phyloP scores from a whole-genome alignment of 2,329 filamentous ascomycete genomes.

The Rutstroemia sp. region DNA sequence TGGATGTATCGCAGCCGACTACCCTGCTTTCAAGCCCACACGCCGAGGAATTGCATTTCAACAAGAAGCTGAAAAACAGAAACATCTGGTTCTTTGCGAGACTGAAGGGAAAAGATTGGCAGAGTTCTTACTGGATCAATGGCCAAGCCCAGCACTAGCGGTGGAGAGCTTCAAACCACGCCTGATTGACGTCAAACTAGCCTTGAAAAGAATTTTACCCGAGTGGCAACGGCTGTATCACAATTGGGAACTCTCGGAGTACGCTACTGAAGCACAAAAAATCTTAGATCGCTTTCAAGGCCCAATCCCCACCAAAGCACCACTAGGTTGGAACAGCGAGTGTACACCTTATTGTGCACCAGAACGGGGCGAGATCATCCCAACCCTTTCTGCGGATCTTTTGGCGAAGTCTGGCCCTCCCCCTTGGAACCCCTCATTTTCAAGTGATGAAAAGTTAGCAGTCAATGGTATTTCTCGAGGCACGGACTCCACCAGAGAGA shows the following conservation, averaged over 20 bases:
- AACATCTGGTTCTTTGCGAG: conserved; percentile 18
- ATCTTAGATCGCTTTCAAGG: conserved; percentile 30
- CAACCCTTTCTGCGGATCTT: too few relatives aligned
- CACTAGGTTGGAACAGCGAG: conserved; percentile 4
- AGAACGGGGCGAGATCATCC: conserved; percentile 7
- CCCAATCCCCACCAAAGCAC: background rate
- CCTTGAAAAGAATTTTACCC: conserved; percentile 33
- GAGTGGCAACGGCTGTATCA: conserved; percentile 43
- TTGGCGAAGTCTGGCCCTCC: too few relatives aligned
- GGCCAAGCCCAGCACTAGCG: conserved; percentile 36
- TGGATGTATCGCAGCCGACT: too few relatives aligned
- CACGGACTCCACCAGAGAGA: too few relatives aligned
- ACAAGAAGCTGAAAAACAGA: conserved; percentile 27
- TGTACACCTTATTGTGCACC: background rate
- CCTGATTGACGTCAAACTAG: conserved; percentile 33
- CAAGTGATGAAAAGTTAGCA: too few relatives aligned
- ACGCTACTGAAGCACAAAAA: conserved; percentile 37
- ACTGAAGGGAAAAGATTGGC: conserved; percentile 27
- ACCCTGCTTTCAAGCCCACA: too few relatives aligned
- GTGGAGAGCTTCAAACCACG: conserved; percentile 23
- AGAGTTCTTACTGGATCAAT: conserved; percentile 35
- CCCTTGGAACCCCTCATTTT: too few relatives aligned
- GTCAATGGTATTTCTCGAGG: too few relatives aligned
- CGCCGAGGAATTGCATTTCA: conserved; percentile 25
- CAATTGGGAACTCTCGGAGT: conserved; percentile 39